Evolutionary conservation across 176 grass and related monocot species (phyloP).

Genomic region (Alloteropsis semialata): DNA sequence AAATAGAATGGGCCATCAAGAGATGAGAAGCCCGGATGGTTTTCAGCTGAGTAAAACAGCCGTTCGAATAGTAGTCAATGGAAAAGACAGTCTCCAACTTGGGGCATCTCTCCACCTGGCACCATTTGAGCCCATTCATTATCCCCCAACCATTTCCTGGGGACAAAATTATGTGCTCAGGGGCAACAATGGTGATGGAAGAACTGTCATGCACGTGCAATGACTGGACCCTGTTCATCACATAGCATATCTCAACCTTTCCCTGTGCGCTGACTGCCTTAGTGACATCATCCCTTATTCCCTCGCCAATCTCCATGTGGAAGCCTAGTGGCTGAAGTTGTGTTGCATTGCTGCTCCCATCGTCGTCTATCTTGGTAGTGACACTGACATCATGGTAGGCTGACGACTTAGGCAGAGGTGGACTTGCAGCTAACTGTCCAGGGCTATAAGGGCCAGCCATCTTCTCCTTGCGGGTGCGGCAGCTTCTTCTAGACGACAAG

Average conservation of each 20-base stretch:
- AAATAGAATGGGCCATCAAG: neutral
- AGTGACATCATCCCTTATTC: neutral
- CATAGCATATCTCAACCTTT: no score
- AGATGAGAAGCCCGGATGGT: neutral
- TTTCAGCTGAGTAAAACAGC: rapidly evolving
- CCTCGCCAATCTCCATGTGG: neutral
- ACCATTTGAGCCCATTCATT: neutral
- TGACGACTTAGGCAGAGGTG: neutral
- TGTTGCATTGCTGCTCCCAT: no score
- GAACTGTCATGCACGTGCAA: neutral
- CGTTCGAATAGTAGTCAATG: rapidly evolving
- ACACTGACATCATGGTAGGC: neutral
- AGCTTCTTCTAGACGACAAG: no score
- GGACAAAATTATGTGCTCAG: no score
- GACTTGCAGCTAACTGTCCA: neutral
- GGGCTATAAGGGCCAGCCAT: neutral
- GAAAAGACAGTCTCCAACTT: neutral
- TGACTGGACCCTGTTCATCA: neutral
- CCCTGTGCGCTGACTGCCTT: neutral
- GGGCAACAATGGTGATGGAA: neutral
- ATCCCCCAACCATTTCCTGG: no score
- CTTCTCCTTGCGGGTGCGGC: neutral
- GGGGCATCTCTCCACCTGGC: neutral
- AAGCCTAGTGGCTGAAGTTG: neutral
- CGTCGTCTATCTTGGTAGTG: no score